Percentiles rank a stretch among this genome's conserved stretches.
Conservation (phyloP, 257 asterid species). For the Nyctanthes arbortristis region DNA sequence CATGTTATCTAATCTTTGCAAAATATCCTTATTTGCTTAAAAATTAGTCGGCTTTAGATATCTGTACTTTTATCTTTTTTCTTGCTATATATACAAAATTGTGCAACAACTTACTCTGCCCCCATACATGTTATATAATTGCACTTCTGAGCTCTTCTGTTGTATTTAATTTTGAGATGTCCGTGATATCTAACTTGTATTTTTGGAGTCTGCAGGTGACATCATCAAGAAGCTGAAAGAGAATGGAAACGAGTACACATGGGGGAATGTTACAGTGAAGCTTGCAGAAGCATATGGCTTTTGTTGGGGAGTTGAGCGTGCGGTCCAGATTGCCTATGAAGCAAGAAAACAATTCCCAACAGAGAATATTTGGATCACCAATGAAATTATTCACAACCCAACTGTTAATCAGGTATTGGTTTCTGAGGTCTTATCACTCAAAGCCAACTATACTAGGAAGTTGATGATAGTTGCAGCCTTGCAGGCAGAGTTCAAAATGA, state of each 20-base stretch:
- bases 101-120: not conserved
- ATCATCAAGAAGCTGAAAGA: slow-evolving; percentile 82
- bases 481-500: not conserved
- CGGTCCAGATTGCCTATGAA: slow-evolving; percentile 97
- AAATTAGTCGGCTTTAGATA: not conserved
- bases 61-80: not conserved
- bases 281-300: slow-evolving; percentile 97
- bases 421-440: slow-evolving; percentile 2
- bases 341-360: slow-evolving; percentile 86
- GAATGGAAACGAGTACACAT: slow-evolving; percentile 70
- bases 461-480: not conserved
- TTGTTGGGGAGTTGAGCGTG: slow-evolving; percentile 99
- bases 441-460: not conserved
- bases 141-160: not conserved
- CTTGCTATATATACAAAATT: no score
- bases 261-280: slow-evolving; percentile 89
- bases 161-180: not conserved
- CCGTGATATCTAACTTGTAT: not conserved
- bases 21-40: not conserved
- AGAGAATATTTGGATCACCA: slow-evolving; percentile 88
- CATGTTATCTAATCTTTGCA: not conserved
- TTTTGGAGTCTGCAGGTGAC: slow-evolving; percentile 58
- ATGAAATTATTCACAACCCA: slow-evolving; percentile 94
- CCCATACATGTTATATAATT: not conserved
- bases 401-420: slow-evolving; percentile 78